Evolutionary conservation across 805 yeast species (phyloP).

Genomic region (Candida pini): DNA sequence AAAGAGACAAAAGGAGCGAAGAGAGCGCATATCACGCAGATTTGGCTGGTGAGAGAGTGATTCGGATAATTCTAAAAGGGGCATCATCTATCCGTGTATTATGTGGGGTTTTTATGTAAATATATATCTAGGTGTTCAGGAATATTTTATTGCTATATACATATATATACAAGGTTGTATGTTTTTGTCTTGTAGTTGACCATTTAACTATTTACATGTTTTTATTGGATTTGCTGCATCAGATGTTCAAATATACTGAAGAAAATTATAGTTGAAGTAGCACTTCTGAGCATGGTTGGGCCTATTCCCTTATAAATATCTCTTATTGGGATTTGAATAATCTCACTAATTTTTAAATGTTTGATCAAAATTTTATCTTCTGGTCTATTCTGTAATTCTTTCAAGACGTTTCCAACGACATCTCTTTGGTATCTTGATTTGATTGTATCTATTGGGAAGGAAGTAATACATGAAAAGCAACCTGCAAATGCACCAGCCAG

Average conservation of each 20-base stretch:
- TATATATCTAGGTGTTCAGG: too few relatives aligned
- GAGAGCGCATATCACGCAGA: too few relatives aligned
- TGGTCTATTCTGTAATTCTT: conserved; percentile 41
- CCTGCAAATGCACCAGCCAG: conserved; percentile 81
- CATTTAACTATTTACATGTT: too few relatives aligned
- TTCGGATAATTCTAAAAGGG: too few relatives aligned
- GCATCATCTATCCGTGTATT: too few relatives aligned
- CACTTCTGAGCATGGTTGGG: conserved; percentile 65
- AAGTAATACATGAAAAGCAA: conserved; percentile 63
- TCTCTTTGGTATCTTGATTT: conserved; percentile 74
- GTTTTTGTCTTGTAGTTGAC: too few relatives aligned
- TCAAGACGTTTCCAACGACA: conserved; percentile 59
- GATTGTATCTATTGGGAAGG: conserved; percentile 78
- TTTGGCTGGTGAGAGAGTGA: too few relatives aligned
- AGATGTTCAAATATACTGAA: conserved; percentile 66
- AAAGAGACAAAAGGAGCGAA: too few relatives aligned
- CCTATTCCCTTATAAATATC: conserved; percentile 73
- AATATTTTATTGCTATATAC: too few relatives aligned
- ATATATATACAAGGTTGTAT: too few relatives aligned
- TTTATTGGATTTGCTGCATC: too few relatives aligned
- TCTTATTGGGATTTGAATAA: conserved; percentile 29
- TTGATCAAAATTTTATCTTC: conserved; percentile 33
- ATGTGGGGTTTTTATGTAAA: too few relatives aligned
- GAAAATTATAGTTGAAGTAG: conserved; percentile 68
- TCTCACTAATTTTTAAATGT: conserved; percentile 23